Base-by-base conservation (phyloP, 371 early-diverging fungal species). In the Mucor sp. region DNA sequence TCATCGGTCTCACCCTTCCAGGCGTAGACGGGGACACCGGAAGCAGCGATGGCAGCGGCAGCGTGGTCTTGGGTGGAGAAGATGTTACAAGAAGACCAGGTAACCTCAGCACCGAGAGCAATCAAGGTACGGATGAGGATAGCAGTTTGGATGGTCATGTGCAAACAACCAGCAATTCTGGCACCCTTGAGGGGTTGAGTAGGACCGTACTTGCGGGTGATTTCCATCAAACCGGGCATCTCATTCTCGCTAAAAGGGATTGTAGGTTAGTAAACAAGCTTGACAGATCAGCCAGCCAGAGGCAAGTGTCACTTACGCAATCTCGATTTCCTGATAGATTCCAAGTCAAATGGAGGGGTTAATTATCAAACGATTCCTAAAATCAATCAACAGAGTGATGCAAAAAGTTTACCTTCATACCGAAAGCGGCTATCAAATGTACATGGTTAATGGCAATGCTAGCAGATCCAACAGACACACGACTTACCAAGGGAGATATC, bases 21-120 rank as follows among this genome's bases (percentile, higher is more conserved):
- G 75, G 96, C 97, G 67, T 88, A 97, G 66, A 83, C 93, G 25
- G 93, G 92, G 39, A 93, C 90, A 72, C 93, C 94, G 62, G 93
- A 89, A 67, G 86, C 89, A 72, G 93, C 94, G 72, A 93, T 93
- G 60, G 93, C 94, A 69, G 94, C 93, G 58, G 94, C 94, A 58
- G 94, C 94, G 77, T 98, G 98, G 84, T 98, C 98, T 83, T 99
- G 99, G 65, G 99, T 99, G 69, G 98, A 97, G 92, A 98, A 97
- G 75, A 97, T 97, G 94, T 99, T 98, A 88, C 98, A 99, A 63
- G 97, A 96, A 72, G 96, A 94, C 99, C 99, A 99, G 80, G 99
- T 88, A 55, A 98, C 97, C 78, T 97, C 90, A 66, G 99, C 99
- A 81, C 99, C 99, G 68, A 99, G 90, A 67, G 89, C 92, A 67